Evolutionary conservation across 495 filamentous ascomycete species (phyloP), one percentile per base, ranked within the genome.

Genomic region (Penicillium cinerascens): DNA sequence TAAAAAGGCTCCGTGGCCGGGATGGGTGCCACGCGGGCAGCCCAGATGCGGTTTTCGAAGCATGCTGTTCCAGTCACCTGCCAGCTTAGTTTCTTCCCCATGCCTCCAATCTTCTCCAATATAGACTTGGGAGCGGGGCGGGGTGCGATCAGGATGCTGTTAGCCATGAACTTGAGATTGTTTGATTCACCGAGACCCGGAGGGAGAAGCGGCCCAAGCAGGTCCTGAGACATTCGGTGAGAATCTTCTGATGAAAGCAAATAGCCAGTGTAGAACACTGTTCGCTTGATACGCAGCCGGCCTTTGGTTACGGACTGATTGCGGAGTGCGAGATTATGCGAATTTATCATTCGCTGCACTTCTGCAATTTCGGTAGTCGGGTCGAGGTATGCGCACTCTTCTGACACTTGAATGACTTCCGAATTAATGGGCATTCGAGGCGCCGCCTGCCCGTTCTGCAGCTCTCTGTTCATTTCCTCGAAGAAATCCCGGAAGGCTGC

Each of bases 211-310:
- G 87, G 85, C 16, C 82, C 72, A 40, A 87, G 74, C 37, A 87
- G 72, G 44, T 91, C 80, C 2, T 77, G 75, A 42, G 89, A 79
- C 17, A 98, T 72, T 41, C 79, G 79, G 51, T 85, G 78, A 4
- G 87, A 86, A 60, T 89, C 87, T 25, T 78, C 63, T 40, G 80
- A 73, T 21, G 80, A 77, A 63, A 98, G 84, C 56, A 96, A 77
- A 70, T 97, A 97, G 36, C 89, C 92, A n/a, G 92, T 96, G 75
- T 89, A 97, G 73, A 92, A 89, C 43, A 96, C 84, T 11, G 84
- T 87, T 54, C 89, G 89, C 67, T 86, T 91, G 65, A 98, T 91
- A 45, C 81, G 72, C 40, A 91, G 63, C 59, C 76, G 78, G 20
- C 60, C 56, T 37, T 52, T 47, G 25, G 67, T 67, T 27, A 67